Base-by-base conservation (phyloP, 352 stramenopile genomes). In the Phytophthora foliorum region DNA sequence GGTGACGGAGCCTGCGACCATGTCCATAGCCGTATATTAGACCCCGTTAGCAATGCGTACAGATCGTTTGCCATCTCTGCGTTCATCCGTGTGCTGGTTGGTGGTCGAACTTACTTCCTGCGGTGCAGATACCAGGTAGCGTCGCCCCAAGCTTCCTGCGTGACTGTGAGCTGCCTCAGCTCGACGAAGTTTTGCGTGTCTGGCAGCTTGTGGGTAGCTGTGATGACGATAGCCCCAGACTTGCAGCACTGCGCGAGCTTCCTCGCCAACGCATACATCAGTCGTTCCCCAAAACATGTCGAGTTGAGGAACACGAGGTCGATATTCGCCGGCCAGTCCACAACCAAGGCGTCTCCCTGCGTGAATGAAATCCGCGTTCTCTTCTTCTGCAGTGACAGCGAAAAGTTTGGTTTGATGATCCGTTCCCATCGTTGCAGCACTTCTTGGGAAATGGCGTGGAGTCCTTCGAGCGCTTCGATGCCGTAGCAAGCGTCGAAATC, bases 301-400 rank as follows among this genome's bases (percentile, higher is more conserved):
- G 88, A 96, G 67, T 98, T 98, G 44, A 94, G 76, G 63, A 98
- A 98, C 1, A 96, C 67, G 3, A 98, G 38, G 42, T 92, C 86
- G 0, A 79, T 80, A 24, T 63, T 80, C 22, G 42, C 19, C 0
- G 86, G 79, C 84, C 89, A 97, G 57, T 98, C 91, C 16, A 86
- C 51, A 2, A 68, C 74, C 21, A 92, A 68, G 0, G 82, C 84
- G 59, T 98, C 91, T 24, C 78, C 89, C 19, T 82, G 78, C 2
- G 80, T 67, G 62, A 98, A 96, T 9, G 79, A 63, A 38, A 97
- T 81, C 4, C 84, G 77, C 52, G 71, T 92, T 16, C 86, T 80
- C 55, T 86, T 90, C 73, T 93, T 92, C 63, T 91, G 80, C 49
- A 81, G 69, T 8, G 77, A 82, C 39, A 90, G 46, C 5, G 75